These are phyloP conservation scores for Phlyctochytrium bullatum DNA, from an alignment of 192 early-diverging fungal species.

Conservation along the genomic window DNA sequence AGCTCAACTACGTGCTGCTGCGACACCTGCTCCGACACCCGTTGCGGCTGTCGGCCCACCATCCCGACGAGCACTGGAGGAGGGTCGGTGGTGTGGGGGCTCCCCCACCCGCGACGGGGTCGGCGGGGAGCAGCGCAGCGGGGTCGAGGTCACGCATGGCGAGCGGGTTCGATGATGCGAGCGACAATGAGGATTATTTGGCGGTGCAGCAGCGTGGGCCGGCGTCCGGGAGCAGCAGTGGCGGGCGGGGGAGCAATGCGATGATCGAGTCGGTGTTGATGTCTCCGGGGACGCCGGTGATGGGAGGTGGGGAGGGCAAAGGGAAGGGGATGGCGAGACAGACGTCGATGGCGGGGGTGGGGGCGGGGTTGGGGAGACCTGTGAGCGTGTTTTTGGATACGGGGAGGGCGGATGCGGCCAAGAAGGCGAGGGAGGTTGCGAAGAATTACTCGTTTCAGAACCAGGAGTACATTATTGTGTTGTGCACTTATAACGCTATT, in stretches of 20 bases:
- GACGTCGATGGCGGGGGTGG: background rate
- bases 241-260: no score
- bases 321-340: no score
- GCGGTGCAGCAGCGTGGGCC: no score
- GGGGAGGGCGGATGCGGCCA: background rate
- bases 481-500: constrained; percentile 85
- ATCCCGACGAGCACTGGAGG: constrained; percentile 29
- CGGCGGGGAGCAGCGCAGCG: constrained; percentile 6
- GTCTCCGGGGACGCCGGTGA: background rate
- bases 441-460: no score
- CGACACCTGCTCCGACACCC: constrained; percentile 78
- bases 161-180: constrained; percentile 8
- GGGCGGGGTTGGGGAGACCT: no score
- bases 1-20: constrained; percentile 77
- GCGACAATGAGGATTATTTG: no score
- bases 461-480: constrained; percentile 60
- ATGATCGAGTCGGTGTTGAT: constrained; percentile 12
- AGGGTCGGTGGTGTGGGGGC: no score
- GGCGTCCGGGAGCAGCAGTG: no score
- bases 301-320: no score
- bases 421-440: background rate
- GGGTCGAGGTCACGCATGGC: background rate
- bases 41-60: constrained; percentile 55
- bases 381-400: background rate
- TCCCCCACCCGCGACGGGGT: background rate